A percentile compares a stretch with the other conserved stretches of the same genome.
phyloP scores from a whole-genome alignment of 768 basidiomycete genomes.

The Lenzites betulinus region DNA sequence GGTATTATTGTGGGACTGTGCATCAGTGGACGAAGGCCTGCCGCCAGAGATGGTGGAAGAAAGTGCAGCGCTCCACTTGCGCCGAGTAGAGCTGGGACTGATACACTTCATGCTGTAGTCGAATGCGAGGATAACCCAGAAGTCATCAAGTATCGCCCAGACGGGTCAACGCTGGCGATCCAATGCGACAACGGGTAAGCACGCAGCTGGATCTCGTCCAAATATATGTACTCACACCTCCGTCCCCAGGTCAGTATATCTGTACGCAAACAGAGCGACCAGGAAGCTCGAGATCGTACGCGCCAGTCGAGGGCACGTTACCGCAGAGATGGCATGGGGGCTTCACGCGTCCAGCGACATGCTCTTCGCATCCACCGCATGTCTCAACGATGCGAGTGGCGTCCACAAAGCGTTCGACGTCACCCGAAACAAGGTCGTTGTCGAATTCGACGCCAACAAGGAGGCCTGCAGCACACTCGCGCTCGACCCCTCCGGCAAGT shows the following conservation, averaged over 20 bases:
- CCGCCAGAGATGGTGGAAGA: not conserved
- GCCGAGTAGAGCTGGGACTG: not conserved
- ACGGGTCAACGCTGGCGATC: not conserved
- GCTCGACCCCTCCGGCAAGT: conserved; percentile 11
- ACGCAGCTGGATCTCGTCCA: not conserved
- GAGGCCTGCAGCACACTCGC: conserved; percentile 14
- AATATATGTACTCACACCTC: not conserved
- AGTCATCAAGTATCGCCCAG: conserved; percentile 14
- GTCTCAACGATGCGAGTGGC: not conserved
- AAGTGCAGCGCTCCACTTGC: not conserved
- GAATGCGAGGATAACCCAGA: conserved; percentile 13
- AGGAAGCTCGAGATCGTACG: not conserved
- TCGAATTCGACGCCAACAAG: conserved; percentile 14
- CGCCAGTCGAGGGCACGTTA: conserved; percentile 1
- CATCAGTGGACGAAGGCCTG: conserved; percentile 26
- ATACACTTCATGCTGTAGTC: not conserved
- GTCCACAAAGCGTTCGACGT: conserved; percentile 20
- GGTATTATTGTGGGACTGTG: conserved; percentile 46
- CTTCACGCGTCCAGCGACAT: not conserved
- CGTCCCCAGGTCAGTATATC: not conserved
- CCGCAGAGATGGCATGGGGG: conserved; percentile 22
- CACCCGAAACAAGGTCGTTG: not conserved
- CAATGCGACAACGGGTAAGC: conserved; percentile 21
- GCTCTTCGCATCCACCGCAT: conserved; percentile 17
- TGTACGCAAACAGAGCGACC: not conserved